Conservation (phyloP, 2,329 filamentous ascomycete species). For the Torrubiella hemipterigena region DNA sequence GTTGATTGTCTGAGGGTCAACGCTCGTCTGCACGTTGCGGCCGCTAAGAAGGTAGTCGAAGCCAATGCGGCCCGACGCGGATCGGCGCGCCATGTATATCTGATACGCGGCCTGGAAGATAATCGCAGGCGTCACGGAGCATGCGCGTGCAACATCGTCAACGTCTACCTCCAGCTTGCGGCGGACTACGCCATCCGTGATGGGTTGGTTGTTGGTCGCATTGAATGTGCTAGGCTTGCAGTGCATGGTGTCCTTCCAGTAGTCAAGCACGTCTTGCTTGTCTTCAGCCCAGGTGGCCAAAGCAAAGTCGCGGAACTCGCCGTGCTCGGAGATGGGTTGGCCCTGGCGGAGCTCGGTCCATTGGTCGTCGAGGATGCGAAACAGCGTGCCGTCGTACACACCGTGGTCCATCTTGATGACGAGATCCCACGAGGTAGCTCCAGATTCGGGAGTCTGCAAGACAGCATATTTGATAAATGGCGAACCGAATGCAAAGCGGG, state of each 20-base stretch:
- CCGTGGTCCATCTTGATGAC: conserved; percentile 21
- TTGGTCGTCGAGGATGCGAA: conserved; percentile 22
- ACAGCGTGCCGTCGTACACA: conserved; percentile 22
- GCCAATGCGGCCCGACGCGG: conserved; percentile 10
- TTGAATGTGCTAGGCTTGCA: conserved; percentile 3
- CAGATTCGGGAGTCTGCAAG: conserved; percentile 11
- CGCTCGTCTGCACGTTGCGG: conserved; percentile 22
- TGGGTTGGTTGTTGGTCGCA: conserved; percentile 3
- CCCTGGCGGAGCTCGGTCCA: conserved; percentile 14
- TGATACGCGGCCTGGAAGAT: conserved; percentile 22
- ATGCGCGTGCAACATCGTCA: conserved; percentile 9
- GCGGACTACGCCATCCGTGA: conserved; percentile 1
- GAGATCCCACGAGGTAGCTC: conserved; percentile 14
- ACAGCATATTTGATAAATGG: conserved; percentile 21
- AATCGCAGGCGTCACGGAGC: conserved; percentile 18
- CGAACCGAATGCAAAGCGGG: conserved; percentile 16
- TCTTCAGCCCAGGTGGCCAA: conserved; percentile 9
- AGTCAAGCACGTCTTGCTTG: conserved; percentile 10
- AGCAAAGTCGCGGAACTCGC: conserved; percentile 15
- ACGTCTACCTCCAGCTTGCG: conserved; percentile 4
- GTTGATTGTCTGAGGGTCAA: conserved; percentile 21
- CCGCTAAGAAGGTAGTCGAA: conserved; percentile 24
- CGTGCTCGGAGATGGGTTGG: conserved; percentile 5
- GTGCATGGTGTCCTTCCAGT: conserved; percentile 9
- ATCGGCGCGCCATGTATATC: conserved; percentile 14